Evolutionary conservation across 495 filamentous ascomycete species (phyloP), one percentile per base, ranked within the genome.

Genomic region (Chlorociboria aeruginascens): DNA sequence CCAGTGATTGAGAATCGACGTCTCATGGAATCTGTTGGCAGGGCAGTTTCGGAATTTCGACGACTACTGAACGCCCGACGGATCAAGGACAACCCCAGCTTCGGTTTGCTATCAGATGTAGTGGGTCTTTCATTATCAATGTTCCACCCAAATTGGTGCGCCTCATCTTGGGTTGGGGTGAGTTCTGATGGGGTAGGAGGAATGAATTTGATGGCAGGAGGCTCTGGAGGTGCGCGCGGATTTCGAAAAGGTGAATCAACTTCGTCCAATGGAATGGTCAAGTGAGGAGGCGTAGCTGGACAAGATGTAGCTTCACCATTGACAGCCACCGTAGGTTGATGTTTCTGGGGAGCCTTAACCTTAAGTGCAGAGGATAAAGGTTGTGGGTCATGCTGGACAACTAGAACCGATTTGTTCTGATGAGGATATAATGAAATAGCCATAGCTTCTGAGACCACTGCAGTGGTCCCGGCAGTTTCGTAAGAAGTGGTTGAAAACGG

Each of bases 341-440:
- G 53, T 46, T 55, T 61, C 56, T 63, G 59, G 38, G 50, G 38
- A 36, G 48, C 37, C 42, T 41, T 41, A 36, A 46, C 37, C 42
- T 41, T 43, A 0, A 63, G 64, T 14, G 36, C 2, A 11, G 10
- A 11, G 10, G 36, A n/a, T 39, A 17, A 39, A 8, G 36, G 20
- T 14, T 44, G 20, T 3, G 52, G 46, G 63, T 50, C 62, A 35
- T 93, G 76, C 35, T 32, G 28, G 12, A 94, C 80, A 46, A 93
- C 65, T 39, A 92, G 65, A 9, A 87, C 69, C 3, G 86, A 90
- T 49, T 81, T 79, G 52, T 94, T 95, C 59, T 88, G 86, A 61
- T 95, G 89, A 2, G 86, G 80, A 58, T 82, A 92, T 32, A 94
- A 81, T 49, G 77, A 81, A 39, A 95, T 79, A 13, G 85, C 85